These are phyloP conservation scores for Crucihimalaya himalaica DNA, from an alignment of 345 rosid genomes.

Conservation along the genomic window DNA sequence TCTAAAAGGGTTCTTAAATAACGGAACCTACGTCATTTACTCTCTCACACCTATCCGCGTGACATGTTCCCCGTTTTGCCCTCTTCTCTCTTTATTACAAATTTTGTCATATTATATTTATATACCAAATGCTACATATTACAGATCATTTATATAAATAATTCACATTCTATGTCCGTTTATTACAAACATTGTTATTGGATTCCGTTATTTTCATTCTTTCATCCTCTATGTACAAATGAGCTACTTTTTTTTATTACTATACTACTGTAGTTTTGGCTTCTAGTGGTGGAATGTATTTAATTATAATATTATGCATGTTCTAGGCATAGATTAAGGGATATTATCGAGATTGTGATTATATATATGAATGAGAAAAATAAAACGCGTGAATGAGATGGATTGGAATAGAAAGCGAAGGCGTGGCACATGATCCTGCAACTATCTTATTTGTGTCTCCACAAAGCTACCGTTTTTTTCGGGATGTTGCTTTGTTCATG, in stretches of 20 bases:
- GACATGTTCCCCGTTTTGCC: conserved; percentile 48
- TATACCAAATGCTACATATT: conserved; percentile 29
- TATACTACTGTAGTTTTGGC: conserved; percentile 23
- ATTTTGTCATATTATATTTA: conserved; percentile 18
- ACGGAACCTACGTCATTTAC: conserved; percentile 48
- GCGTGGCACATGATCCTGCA: conserved; percentile 44
- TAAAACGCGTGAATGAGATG: conserved; percentile 42
- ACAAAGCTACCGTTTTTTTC: conserved; percentile 39
- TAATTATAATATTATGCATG: conserved; percentile 31
- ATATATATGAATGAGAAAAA: background rate
- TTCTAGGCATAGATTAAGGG: conserved; percentile 41
- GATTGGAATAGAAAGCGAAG: conserved; percentile 36
- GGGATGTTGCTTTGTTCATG: conserved; percentile 38
- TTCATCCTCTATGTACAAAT: conserved; percentile 33
- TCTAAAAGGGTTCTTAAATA: conserved; percentile 43
- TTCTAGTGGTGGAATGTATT: conserved; percentile 33
- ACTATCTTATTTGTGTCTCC: conserved; percentile 41
- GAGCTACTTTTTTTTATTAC: conserved; percentile 5
- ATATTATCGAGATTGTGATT: conserved; percentile 37
- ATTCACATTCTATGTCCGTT: conserved; percentile 46
- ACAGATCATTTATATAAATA: conserved; percentile 36
- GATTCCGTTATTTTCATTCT: conserved; percentile 46
- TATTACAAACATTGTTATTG: conserved; percentile 45
- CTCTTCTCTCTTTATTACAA: conserved; percentile 39
- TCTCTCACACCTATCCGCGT: conserved; percentile 45